These are phyloP conservation scores for Aphelidium insulamus DNA, from an alignment of 371 early-diverging fungal genomes.

Conservation along the genomic window DNA sequence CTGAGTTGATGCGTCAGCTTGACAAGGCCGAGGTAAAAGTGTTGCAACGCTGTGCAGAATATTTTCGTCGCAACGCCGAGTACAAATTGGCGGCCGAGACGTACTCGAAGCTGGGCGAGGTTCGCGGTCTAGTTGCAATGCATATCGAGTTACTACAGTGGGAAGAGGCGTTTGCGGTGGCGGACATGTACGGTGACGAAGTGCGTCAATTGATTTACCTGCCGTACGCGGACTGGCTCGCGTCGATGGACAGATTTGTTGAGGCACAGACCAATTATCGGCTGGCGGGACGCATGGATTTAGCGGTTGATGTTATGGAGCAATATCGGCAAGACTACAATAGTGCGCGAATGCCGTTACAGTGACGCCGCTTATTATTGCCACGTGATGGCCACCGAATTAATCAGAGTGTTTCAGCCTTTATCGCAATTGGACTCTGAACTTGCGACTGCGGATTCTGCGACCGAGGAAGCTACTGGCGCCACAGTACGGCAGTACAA, in stretches of 20 bases:
- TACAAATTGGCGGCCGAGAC: slow-evolving; percentile 16
- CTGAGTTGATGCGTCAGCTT: slow-evolving; percentile 14
- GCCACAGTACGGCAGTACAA: too few relatives aligned
- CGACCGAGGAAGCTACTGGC: slow-evolving; percentile 2
- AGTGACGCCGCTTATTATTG: slow-evolving; percentile 19
- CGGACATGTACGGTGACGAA: slow-evolving; percentile 17
- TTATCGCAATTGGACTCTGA: not conserved
- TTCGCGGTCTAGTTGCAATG: slow-evolving; percentile 11
- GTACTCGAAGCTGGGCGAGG: slow-evolving; percentile 16
- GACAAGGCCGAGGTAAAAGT: slow-evolving; percentile 13
- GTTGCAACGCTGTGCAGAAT: slow-evolving; percentile 12
- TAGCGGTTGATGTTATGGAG: slow-evolving; percentile 17
- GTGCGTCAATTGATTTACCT: slow-evolving; percentile 11
- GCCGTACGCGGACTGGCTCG: slow-evolving; percentile 24
- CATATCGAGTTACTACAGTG: slow-evolving; percentile 18
- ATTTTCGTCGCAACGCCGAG: slow-evolving; percentile 13
- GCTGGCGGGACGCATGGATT: slow-evolving; percentile 18
- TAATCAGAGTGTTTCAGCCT: slow-evolving; percentile 11
- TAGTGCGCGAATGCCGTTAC: slow-evolving; percentile 15
- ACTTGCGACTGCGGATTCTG: slow-evolving; percentile 1
- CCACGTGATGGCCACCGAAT: slow-evolving; percentile 13
- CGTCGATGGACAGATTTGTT: slow-evolving; percentile 14
- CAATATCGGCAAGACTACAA: slow-evolving; percentile 13
- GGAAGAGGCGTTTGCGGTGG: slow-evolving; percentile 23
- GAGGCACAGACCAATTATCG: slow-evolving; percentile 20